phyloP scores from a whole-genome alignment of 2,329 filamentous ascomycete genomes.

The Microcera coccophila region DNA sequence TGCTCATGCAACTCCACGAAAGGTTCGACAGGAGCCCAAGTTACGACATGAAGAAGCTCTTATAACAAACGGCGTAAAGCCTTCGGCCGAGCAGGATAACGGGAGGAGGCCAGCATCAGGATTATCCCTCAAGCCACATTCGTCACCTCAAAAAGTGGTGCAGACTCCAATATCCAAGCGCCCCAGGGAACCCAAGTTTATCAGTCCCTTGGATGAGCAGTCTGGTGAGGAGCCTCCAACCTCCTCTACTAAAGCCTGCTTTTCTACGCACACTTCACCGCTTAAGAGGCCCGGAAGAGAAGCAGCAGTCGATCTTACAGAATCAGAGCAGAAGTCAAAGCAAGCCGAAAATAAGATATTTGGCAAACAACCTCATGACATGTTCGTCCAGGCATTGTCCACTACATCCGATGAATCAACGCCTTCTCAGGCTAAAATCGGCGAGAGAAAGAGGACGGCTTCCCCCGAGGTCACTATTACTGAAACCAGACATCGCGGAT shows the following conservation, averaged over 20 bases:
- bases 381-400: constrained; percentile 16
- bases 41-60: not conserved
- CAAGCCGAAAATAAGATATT: not conserved
- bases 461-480: not conserved
- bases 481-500: not conserved
- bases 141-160: constrained; percentile 5
- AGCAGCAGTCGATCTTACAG: constrained; percentile 12
- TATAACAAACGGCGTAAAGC: constrained; percentile 5
- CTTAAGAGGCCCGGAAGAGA: not conserved
- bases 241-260: constrained; percentile 15
- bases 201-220: constrained; percentile 16
- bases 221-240: constrained; percentile 17
- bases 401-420: constrained; percentile 7
- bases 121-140: not conserved
- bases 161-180: constrained; percentile 9
- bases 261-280: constrained; percentile 24
- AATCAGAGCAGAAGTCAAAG: constrained; percentile 4
- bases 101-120: constrained; percentile 4
- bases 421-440: not conserved
- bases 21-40: no score
- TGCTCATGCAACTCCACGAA: no score
- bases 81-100: constrained; percentile 1
- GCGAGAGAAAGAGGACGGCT: not conserved
- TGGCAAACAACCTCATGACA: not conserved
- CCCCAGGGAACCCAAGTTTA: constrained; percentile 14